Evolutionary conservation across 2,329 filamentous ascomycete genomes (phyloP), one percentile per base, ranked within the genome.

Genomic region (Aspergillus brunneoviolaceus): DNA sequence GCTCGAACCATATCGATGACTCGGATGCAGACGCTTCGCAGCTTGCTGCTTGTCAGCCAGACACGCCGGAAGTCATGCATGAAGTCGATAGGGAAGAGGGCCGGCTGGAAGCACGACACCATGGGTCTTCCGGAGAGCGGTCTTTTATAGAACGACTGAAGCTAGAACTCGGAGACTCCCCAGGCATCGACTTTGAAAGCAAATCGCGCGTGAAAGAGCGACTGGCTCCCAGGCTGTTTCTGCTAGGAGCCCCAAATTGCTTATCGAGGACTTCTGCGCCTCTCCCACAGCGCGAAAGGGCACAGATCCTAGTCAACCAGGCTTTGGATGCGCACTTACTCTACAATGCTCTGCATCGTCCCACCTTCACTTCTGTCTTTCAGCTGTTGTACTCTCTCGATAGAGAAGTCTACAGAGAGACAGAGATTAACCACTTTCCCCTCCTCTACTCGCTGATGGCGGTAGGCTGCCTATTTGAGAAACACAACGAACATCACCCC

Each of bases 401-500:
- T 6, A 31, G 25, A 29, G 45, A 16, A 9, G 59, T 61, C 12
- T 61, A 63, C 7, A 35, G 54, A 9, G 42, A 42, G 3, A 48
- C 55, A 14, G 61, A 63, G 50, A 47, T 25, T 19, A 42, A 14
- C 4, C 52, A 57, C 19, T 29, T 63, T 5, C 48, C 59, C 6
- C 59, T 63, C 2, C 10, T 61, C 12, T 61, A 61, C 27, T 39
- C 59, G 5, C 59, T 52, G 12, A 63, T 58, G 61, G 59, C 53
- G 12, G 21, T 61, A 19, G 59, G 59, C 29, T 59, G 54, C 33
- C 25, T 62, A 0, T 58, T 51, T 11, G 51, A 58, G 49, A 49
- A 51, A 21, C 25, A 27, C 4, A 48, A 27, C 3, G 29, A 47
- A 14, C 29, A 42, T 5, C 6, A 19, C 4, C 6, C 39, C 16